Evolutionary conservation across 257 asterid species (phyloP).

Genomic region (Solanum habrochaites): DNA sequence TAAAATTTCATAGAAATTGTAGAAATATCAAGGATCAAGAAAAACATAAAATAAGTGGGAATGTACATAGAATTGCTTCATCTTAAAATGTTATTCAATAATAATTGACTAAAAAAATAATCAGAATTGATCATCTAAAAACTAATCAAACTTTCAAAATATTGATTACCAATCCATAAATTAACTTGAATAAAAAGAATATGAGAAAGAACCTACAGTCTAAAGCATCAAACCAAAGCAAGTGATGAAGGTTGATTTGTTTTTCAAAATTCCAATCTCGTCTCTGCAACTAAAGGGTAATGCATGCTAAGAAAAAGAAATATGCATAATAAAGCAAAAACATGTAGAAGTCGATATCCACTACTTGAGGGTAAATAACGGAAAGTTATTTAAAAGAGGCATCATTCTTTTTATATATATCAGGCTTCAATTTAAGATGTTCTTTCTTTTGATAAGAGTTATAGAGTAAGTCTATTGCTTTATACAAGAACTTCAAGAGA

Average conservation of each 20-base stretch:
- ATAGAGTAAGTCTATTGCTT: background rate
- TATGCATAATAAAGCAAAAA: background rate
- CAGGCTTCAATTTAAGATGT: background rate
- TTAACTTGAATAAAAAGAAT: background rate
- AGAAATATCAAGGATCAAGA: background rate
- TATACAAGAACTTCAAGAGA: background rate
- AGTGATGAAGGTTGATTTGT: background rate
- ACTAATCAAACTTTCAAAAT: background rate
- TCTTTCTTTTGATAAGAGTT: background rate
- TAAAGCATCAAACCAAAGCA: background rate
- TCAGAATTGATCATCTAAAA: background rate
- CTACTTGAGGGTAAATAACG: background rate
- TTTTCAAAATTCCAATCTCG: background rate
- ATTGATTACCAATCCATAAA: background rate
- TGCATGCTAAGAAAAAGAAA: background rate
- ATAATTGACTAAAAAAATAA: background rate
- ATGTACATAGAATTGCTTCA: background rate
- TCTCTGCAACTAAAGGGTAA: background rate
- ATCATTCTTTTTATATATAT: background rate
- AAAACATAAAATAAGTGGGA: background rate
- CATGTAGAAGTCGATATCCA: background rate
- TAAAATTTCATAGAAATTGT: background rate
- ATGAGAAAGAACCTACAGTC: background rate
- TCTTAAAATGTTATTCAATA: background rate
- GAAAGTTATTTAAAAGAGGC: background rate